phyloP scores from a whole-genome alignment of 2,329 filamentous ascomycete species.

The Tolypocladium album region DNA sequence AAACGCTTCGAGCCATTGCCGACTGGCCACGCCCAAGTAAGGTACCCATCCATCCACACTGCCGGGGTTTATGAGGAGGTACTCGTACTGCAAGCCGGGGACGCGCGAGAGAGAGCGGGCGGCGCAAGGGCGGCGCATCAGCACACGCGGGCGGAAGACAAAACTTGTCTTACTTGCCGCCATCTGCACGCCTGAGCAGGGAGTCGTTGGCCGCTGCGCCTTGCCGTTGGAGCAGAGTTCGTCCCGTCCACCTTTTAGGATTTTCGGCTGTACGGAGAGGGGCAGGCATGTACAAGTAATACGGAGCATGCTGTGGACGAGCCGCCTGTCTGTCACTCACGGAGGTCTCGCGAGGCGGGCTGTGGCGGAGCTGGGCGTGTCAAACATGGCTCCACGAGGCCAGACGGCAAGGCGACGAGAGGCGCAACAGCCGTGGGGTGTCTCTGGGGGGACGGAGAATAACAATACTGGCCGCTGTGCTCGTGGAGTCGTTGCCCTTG shows the following conservation, averaged over 20 bases:
- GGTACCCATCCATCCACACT: background rate
- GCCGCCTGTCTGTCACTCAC: background rate
- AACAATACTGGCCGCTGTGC: too few species aligned
- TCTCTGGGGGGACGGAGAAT: background rate
- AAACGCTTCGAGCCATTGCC: background rate
- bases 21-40: background rate
- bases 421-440: background rate
- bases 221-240: background rate
- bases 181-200: background rate
- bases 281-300: too few species aligned
- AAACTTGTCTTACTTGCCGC: background rate
- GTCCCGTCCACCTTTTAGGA: background rate
- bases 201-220: background rate
- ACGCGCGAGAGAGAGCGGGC: too few species aligned
- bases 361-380: background rate
- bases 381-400: background rate
- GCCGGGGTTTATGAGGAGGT: background rate
- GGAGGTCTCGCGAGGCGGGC: background rate
- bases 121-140: background rate
- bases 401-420: background rate
- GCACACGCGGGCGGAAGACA: background rate
- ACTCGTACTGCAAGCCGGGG: too few species aligned
- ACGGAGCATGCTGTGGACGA: too few species aligned
- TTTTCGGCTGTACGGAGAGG: background rate
- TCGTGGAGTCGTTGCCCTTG: background rate